These are phyloP conservation scores for Dactylellina cionopaga DNA, from an alignment of 2,329 filamentous ascomycete genomes.

Conservation along the genomic window DNA sequence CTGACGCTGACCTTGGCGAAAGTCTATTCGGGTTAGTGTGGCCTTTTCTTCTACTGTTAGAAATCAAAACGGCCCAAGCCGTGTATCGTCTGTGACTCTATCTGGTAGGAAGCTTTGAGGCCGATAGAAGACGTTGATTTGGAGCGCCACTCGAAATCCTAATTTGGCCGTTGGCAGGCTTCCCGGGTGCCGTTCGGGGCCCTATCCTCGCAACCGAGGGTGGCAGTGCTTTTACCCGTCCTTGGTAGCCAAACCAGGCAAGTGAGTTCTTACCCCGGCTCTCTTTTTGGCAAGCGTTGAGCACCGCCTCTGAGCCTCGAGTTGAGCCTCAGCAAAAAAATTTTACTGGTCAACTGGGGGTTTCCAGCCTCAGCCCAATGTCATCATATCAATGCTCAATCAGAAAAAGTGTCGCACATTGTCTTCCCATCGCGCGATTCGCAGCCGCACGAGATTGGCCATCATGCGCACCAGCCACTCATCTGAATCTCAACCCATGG, in stretches of 20 bases:
- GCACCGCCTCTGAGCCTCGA: conserved; percentile 51
- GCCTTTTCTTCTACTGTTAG: background rate
- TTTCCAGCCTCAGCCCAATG: conserved; percentile 6
- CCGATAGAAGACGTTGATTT: background rate
- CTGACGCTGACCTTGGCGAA: conserved; percentile 16
- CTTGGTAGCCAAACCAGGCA: conserved; percentile 25
- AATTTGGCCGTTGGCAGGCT: too few relatives aligned
- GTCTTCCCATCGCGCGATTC: too few relatives aligned
- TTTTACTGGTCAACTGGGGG: too few relatives aligned
- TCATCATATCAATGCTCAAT: too few relatives aligned
- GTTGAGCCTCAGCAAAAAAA: conserved; percentile 44
- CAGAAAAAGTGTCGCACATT: too few relatives aligned
- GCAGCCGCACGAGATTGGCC: too few relatives aligned
- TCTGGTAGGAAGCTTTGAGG: background rate
- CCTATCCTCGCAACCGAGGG: conserved; percentile 17
- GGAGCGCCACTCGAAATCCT: conserved; percentile 21
- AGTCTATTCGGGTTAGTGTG: conserved; percentile 3
- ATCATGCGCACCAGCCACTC: background rate
- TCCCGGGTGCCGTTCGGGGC: conserved; percentile 8
- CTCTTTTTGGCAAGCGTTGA: conserved; percentile 23
- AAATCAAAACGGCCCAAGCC: background rate
- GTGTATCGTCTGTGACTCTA: conserved; percentile 25
- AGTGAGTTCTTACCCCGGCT: conserved; percentile 24
- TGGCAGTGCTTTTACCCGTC: conserved; percentile 33
- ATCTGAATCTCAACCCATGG: too few relatives aligned